Percentiles rank a stretch among this genome's conserved stretches.
Conservation (phyloP, 345 rosid species). For the Camelina hispida region DNA sequence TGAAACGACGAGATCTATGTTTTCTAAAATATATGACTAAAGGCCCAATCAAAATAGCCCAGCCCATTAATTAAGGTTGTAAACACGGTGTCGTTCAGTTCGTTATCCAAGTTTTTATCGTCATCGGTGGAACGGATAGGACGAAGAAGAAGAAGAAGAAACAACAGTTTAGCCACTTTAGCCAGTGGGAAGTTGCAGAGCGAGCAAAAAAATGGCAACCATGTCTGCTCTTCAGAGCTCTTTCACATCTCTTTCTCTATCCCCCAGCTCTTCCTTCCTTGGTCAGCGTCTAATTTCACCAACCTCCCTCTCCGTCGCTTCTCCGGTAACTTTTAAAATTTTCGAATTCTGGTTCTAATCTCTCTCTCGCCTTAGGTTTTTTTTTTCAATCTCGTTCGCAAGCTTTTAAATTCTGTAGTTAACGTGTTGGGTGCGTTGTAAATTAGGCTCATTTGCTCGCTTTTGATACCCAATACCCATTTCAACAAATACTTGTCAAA, state of each 20-base stretch:
- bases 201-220: conserved; percentile 59
- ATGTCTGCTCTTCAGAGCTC: conserved; percentile 84
- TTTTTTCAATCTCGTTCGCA: not conserved
- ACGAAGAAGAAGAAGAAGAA: not conserved
- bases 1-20: too few species aligned
- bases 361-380: not conserved
- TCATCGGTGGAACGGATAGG: conserved; percentile 41
- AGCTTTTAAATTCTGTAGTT: not conserved
- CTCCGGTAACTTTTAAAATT: conserved; percentile 48
- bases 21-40: not conserved
- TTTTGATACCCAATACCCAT: not conserved
- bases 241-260: conserved; percentile 62
- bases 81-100: not conserved
- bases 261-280: conserved; percentile 67
- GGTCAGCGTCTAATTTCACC: conserved; percentile 68
- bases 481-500: not conserved
- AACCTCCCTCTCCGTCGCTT: conserved; percentile 47
- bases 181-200: conserved; percentile 14
- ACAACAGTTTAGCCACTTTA: conserved; percentile 9
- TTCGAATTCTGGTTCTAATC: conserved; percentile 2
- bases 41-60: not conserved
- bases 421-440: not conserved
- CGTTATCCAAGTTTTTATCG: conserved; percentile 43
- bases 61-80: not conserved
- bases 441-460: not conserved